Evolutionary conservation across 805 yeast species (phyloP), one percentile per base, ranked within the genome.

Genomic region (Metschnikowia hibisci): DNA sequence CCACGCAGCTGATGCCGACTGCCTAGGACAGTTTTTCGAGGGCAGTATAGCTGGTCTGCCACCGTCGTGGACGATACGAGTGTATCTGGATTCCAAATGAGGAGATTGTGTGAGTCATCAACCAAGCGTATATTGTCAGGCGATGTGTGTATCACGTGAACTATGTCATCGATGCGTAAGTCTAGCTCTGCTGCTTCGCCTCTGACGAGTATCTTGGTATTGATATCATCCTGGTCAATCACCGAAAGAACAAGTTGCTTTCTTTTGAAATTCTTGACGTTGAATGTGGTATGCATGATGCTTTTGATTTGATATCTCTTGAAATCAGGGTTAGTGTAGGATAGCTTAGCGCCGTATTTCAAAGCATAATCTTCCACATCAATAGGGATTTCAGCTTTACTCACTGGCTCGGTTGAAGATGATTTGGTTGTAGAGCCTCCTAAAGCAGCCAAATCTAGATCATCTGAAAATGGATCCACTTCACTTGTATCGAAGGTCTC

Each of bases 41-140:
- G 69, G 57, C 99, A 93, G 14, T 68, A 72, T 25, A 87, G 66
- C 2, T 91, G 82, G 32, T 84, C 84, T 1, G 96, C 83, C 1
- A 89, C 77, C 4, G 82, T 67, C 0, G 98, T 93, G 2, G 96
- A 89, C 0, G 96, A 78, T 0, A 91, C 64, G 10, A 93, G 63
- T 4, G 78, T 64, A 58, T 93, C 98, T 0, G 99, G 99, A 51
- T 85, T 78, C 75, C 93, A 76, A 15, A 91, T 74, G 23, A 90
- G 62, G n/a, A 89, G 58, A 51, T 84, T 80, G 25, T 74, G 74
- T 27, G 72, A 63, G 45, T 75, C 74, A 50, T 82, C 86, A 7
- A 83, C 73, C 3, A 81, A 48, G 14, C 60, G 62, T 1, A 74
- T 72, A 32, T 60, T 62, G 3, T 55, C 52, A 20, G 63, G 55